Base-by-base conservation (phyloP, 306 rosid species). In the Hippophae tibetana region DNA sequence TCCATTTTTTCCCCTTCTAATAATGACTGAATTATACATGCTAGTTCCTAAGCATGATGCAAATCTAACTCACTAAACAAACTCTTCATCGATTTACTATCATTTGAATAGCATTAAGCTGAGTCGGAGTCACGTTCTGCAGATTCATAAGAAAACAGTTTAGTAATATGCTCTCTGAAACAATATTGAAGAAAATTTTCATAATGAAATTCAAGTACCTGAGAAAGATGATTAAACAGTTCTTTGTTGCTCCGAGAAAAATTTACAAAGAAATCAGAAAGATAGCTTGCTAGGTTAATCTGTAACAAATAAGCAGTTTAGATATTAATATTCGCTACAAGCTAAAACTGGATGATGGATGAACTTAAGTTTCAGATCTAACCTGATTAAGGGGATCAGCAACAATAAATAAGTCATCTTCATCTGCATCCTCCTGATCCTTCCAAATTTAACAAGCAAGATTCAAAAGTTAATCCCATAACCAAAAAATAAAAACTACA, bases 351-450 rank as follows among this genome's bases (percentile, higher is more conserved):
- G 5, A 61, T 44, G 31, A 52, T 56, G 54, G 10, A 10, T 9
- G 58, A 49, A 67, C 14, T 6, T 43, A 18, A 42, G 42, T 18
- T 47, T 57, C 27, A 13, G 14, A 67, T 43, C 25, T 18, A 61
- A 90, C 98, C 92, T 90, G 92, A 66, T 83, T 83, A 52, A 90
- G 89, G 60, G 98, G 96, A 76, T 90, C 98, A 0, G 89, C 82
- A 26, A 80, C 81, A 65, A 80, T 70, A 45, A 85, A 71, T 54
- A 83, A 80, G 71, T 83, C 83, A 66, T 85, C 96, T 69, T 81
- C 87, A 60, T 90, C 85, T 61, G 74, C 83, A 66, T 85, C 92
- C 53, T 78, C 94, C 63, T 77, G 81, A 64, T 87, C 96, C 98
- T 90, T 53, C 40, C 47, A 53, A 72, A 48, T 58, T 73, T 61